Percentiles rank a stretch among this genome's conserved stretches.
phyloP scores from a whole-genome alignment of 73 alveolate species.

The Symbiodinium pilosum region DNA sequence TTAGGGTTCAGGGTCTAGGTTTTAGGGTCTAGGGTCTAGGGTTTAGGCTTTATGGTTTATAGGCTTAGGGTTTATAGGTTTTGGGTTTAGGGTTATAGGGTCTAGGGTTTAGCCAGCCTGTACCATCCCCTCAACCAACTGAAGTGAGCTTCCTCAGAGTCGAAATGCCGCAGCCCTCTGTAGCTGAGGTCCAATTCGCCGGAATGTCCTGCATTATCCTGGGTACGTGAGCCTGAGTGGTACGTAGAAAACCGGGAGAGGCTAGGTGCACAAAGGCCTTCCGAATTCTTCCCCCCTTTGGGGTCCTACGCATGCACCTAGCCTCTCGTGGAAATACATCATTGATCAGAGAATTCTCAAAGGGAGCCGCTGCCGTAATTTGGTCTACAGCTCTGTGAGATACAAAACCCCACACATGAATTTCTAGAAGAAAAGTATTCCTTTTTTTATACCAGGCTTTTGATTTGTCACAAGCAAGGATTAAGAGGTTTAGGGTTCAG shows the following conservation, averaged over 20 bases:
- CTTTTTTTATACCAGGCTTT: not conserved
- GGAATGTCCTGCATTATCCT: conserved; percentile 52
- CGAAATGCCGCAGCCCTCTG: not conserved
- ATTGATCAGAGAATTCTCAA: too few species aligned
- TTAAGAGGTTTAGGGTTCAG: not conserved
- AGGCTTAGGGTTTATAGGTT: not conserved
- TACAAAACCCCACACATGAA: too few species aligned
- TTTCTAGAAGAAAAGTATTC: too few species aligned
- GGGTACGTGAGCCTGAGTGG: conserved; percentile 68
- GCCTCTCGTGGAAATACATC: too few species aligned
- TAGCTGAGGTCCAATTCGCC: conserved; percentile 16
- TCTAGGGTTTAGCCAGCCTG: not conserved
- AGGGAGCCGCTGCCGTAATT: too few species aligned
- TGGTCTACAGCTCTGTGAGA: too few species aligned
- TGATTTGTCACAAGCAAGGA: not conserved
- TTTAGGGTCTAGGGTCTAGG: not conserved
- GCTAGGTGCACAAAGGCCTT: too few species aligned
- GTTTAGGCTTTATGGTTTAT: not conserved
- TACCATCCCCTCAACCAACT: not conserved
- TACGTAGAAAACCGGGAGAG: too few species aligned
- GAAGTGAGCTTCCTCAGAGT: not conserved
- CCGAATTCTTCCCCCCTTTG: too few species aligned
- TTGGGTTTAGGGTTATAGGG: not conserved
- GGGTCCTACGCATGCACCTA: too few species aligned
- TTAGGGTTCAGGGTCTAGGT: not conserved